Conservation (phyloP, 2,329 filamentous ascomycete genomes). For the Trichoderma koningii region DNA sequence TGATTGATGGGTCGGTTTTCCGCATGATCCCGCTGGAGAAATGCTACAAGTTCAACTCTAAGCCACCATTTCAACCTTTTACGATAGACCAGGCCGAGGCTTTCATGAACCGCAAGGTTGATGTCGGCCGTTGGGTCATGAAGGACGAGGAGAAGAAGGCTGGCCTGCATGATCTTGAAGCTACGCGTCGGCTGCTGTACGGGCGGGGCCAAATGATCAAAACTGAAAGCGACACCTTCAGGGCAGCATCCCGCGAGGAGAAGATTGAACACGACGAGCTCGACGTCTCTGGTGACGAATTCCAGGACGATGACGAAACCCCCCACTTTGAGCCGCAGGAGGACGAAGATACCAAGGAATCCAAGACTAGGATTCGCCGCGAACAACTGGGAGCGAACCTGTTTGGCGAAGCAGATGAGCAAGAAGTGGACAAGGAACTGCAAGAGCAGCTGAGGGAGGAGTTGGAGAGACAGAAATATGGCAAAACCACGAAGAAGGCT, state of each 20-base stretch:
- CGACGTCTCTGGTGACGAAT: constrained; percentile 70
- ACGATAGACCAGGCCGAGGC: constrained; percentile 84
- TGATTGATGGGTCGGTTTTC: constrained; percentile 70
- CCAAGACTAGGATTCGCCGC: constrained; percentile 71
- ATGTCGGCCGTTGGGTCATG: constrained; percentile 80
- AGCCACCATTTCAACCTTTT: constrained; percentile 76
- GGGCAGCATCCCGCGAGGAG: constrained; percentile 61
- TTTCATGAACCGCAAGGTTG: constrained; percentile 75
- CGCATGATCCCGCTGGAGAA: constrained; percentile 91
- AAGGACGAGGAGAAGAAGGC: constrained; percentile 62
- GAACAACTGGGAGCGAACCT: constrained; percentile 87
- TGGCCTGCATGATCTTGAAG: constrained; percentile 61
- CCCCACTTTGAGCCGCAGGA: constrained; percentile 74
- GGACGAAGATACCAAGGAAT: constrained; percentile 76
- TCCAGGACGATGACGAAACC: constrained; percentile 86
- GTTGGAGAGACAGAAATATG: constrained; percentile 67
- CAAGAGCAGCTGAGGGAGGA: constrained; percentile 70
- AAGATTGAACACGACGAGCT: constrained; percentile 71
- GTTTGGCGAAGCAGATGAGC: constrained; percentile 70
- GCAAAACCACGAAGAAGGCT: constrained; percentile 77
- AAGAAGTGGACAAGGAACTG: constrained; percentile 72
- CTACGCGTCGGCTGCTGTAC: constrained; percentile 54
- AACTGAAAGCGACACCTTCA: constrained; percentile 67
- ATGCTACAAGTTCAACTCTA: constrained; percentile 85
- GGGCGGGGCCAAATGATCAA: constrained; percentile 62